Evolutionary conservation across 176 grass and related monocot genomes (phyloP), one percentile per base, ranked within the genome.

Genomic region (Tillandsia fasciculata): DNA sequence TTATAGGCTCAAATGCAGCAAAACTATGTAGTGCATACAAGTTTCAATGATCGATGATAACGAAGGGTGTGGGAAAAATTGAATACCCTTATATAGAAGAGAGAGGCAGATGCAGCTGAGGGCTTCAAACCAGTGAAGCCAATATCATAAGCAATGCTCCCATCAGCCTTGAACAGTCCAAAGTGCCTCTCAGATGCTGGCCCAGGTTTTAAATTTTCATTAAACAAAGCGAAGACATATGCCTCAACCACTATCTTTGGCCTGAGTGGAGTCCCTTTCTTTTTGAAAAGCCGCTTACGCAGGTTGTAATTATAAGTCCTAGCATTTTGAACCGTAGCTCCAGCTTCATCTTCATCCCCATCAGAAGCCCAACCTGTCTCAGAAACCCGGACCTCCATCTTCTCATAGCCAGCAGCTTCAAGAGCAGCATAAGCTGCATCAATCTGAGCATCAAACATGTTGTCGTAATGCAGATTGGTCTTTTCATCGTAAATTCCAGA

Each of bases 371-470:
- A 99, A 64, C 95, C 95, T 50, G 95, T 99, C 78, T 99, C 95
- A 24, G 95, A 84, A 66, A 99, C 84, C 15, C 84, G 61, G 64
- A 99, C 95, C 77, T 93, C 95, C 95, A 99, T 99, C 65, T 86
- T 51, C 26, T 72, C 75, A 87, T 88, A 94, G 48, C 89, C 89
- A 77, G 82, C 89, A 10, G 78, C 84, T 63, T 90, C 86, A 26
- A 99, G 76, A 42, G 95, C 95, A 76, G 87, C 77, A 65, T 99
- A 94, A 82, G 90, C 82, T 67, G 95, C 95, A 94, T 99, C 95
- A 74, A 99, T 69, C 80, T 99, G 95, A 22, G 95, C 95, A 78
- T 99, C 95, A 72, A 99, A 94, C 90, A 99, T 94, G 78, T 99
- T 99, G 49, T 99, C 90, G 58, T 99, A 99, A 65, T 94, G 95